Evolutionary conservation across 2,329 filamentous ascomycete genomes (phyloP), one percentile per base, ranked within the genome.

Genomic region (Macrophomina pseudophaseolina): DNA sequence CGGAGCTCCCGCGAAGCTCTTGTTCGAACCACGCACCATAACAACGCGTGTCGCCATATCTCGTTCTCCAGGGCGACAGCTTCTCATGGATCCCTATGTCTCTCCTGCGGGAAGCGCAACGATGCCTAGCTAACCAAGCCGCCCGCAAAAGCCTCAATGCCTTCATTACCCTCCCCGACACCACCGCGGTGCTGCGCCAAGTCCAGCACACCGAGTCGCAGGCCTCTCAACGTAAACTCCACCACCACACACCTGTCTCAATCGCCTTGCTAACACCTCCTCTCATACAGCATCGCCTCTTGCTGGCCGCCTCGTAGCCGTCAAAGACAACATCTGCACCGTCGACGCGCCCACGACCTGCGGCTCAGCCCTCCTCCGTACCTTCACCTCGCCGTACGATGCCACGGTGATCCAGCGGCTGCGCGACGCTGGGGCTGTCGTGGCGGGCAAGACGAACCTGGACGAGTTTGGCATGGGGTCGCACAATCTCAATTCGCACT

Each of bases 391-490:
- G 68, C 92, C 94, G 4, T 94, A 91, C 78, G 88, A 94, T 75
- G 93, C 94, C 18, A 94, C 92, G 8, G 89, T 97, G 18, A 88
- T 96, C 40, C 80, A 84, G 62, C 86, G 89, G 72, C 84, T 97
- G 40, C 85, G 86, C 66, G 75, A 81, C 33, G 84, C 86, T 5
- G 91, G 90, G 49, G 88, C 87, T 5, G 77, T 85, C 5, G 77
- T 94, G 1, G 84, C 89, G 1, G 91, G 90, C 6, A 97, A 97
- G 79, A 94, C 93, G 2, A 97, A 97, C 76, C 88, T 98, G 83
- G 95, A 98, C 79, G 95, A 97, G 76, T 97, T 97, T 76, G 93
- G 94, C 33, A 97, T 97, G 94, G 93, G 93, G 2, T 96, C 93
- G 8, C 90, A 97, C 75, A 91, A 89, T 1, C 85, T 84, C 23